phyloP scores from a whole-genome alignment of 2,329 filamentous ascomycete genomes.

The Emergomyces africanus region DNA sequence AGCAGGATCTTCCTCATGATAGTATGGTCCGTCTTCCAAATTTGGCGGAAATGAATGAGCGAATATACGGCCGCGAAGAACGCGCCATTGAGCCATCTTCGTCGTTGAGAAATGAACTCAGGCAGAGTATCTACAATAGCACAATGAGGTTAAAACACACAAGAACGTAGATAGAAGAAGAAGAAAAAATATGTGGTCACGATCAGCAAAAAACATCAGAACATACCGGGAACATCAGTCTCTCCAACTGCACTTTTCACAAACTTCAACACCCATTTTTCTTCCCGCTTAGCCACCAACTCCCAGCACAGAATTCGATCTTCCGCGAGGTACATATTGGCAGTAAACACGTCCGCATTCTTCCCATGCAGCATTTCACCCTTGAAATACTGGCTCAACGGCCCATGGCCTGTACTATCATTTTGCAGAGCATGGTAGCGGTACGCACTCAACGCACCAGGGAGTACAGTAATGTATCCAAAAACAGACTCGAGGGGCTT shows the following conservation, averaged over 20 bases:
- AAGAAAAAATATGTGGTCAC: conserved; percentile 21
- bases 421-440: conserved; percentile 94
- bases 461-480: conserved; percentile 94
- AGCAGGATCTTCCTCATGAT: conserved; percentile 78
- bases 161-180: background rate
- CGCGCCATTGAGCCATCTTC: conserved; percentile 94
- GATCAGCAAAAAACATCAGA: conserved; percentile 13
- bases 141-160: background rate
- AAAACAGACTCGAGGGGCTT: conserved; percentile 96
- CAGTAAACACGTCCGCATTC: conserved; percentile 92
- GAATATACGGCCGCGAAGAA: conserved; percentile 99
- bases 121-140: conserved; percentile 62
- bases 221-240: conserved; percentile 83
- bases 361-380: conserved; percentile 93
- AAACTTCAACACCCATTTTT: conserved; percentile 96
- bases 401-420: conserved; percentile 87
- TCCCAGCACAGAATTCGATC: conserved; percentile 99
- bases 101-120: conserved; percentile 92
- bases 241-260: conserved; percentile 94
- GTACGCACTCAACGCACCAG: conserved; percentile 89
- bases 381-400: conserved; percentile 97
- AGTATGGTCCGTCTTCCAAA: conserved; percentile 88
- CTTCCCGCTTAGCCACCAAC: conserved; percentile 83
- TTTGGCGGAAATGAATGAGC: conserved; percentile 83
- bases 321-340: conserved; percentile 98